Conservation (phyloP, 1,139 yeast species). For the Scheffersomyces illinoinensis region DNA sequence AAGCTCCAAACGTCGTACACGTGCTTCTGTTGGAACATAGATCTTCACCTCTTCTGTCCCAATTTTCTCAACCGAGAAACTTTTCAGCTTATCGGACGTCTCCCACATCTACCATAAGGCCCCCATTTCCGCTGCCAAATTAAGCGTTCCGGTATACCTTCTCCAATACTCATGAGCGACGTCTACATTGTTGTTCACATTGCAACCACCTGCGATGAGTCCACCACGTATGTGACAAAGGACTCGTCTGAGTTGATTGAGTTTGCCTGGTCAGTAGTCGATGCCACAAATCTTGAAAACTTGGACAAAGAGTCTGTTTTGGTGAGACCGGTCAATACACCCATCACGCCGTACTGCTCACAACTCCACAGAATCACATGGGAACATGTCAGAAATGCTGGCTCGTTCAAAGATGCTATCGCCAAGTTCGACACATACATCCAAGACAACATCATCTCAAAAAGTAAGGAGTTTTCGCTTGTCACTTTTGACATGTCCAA, state of each 20-base stretch:
- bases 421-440: slow-evolving; percentile 50
- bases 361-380: slow-evolving; percentile 55
- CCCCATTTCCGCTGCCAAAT: not conserved
- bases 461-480: slow-evolving; percentile 59
- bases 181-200: slow-evolving; percentile 63
- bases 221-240: slow-evolving; percentile 55
- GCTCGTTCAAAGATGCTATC: slow-evolving; percentile 63
- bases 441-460: slow-evolving; percentile 41
- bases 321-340: slow-evolving; percentile 67
- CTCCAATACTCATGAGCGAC: slow-evolving; percentile 45
- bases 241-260: slow-evolving; percentile 70
- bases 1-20: not conserved
- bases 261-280: slow-evolving; percentile 61
- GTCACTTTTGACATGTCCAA: slow-evolving; percentile 70
- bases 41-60: not conserved
- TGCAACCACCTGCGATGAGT: slow-evolving; percentile 71
- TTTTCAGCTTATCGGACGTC: not conserved
- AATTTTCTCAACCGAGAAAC: not conserved
- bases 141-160: too few species aligned
- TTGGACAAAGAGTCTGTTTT: slow-evolving; percentile 43
- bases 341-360: slow-evolving; percentile 65
- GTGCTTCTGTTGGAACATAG: not conserved
- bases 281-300: slow-evolving; percentile 36
- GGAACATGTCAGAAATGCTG: slow-evolving; percentile 61
- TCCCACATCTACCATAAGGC: not conserved